Percentiles rank a stretch among this genome's conserved stretches.
These are phyloP conservation scores for Erythrophleum fordii DNA, from an alignment of 306 rosid genomes.

Conservation along the genomic window DNA sequence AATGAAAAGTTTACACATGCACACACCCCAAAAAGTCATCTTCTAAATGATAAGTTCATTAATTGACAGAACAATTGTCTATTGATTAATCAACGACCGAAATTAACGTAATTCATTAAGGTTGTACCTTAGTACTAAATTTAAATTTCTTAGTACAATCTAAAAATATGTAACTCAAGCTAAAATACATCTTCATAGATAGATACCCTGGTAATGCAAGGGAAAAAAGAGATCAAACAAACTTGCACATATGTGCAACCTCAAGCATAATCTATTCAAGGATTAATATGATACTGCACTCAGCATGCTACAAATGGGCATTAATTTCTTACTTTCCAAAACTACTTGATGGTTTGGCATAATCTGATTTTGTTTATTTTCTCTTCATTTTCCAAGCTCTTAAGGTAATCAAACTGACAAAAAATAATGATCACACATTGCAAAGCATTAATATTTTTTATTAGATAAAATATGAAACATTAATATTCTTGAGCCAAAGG, in stretches of 20 bases:
- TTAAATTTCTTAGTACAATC: neutral
- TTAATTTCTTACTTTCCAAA: conserved; percentile 84
- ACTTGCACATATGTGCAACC: conserved; percentile 1
- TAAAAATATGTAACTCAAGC: conserved; percentile 15
- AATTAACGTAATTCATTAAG: neutral
- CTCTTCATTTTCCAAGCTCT: conserved; percentile 99
- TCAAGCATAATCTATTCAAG: conserved; percentile 8
- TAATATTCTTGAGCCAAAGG: conserved; percentile 5
- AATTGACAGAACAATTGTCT: neutral
- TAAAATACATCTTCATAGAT: conserved; percentile 14
- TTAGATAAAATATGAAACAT: neutral
- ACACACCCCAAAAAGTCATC: conserved; percentile 12
- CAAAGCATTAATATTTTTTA: conserved; percentile 30
- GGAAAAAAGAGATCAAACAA: conserved; percentile 17
- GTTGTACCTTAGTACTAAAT: neutral
- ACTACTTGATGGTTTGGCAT: conserved; percentile 98
- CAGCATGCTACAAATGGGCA: conserved; percentile 18
- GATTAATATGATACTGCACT: neutral
- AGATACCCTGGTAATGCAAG: conserved; percentile 13
- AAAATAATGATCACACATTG: conserved; percentile 27
- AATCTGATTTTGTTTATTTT: conserved; percentile 99
- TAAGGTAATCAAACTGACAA: conserved; percentile 93
- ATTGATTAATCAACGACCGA: neutral
- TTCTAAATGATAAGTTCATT: neutral
- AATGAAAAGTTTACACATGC: conserved; percentile 17